Evolutionary conservation across 106 monocot genomes (phyloP), one percentile per base, ranked within the genome.

Genomic region (Acanthochlamys bracteata): DNA sequence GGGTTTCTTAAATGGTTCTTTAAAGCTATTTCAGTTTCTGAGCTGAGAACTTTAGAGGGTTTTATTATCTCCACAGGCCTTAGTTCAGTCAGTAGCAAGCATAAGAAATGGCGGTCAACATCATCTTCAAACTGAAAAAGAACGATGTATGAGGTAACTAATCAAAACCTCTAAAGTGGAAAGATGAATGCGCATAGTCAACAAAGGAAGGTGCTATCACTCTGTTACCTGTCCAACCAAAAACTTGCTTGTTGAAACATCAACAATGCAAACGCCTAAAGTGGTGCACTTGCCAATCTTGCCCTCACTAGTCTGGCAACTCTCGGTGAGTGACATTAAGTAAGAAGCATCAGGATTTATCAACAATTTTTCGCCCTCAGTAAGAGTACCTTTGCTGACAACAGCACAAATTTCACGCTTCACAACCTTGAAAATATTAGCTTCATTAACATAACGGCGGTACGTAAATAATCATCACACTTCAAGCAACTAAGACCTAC

Each of bases 391-490:
- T 73, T 88, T 91, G 54, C 91, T 83, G 41, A 98, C 88, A 55
- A 91, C 66, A 23, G 91, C 96, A 91, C 96, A 98, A 71, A 98
- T 83, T 85, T 98, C 91, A 57, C 96, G 90, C 74, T 84, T 98
- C 46, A 98, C 96, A 70, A 91, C 96, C 96, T 98, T 86, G 11
- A 78, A 61, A 53, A 45, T 9, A 42, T 63, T 43, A 43, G 43
- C 43, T 43, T 13, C 43, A 13, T 7, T 43, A 43, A 13, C 7
- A 43, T n/a, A n/a, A n/a, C n/a, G n/a, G n/a, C n/a, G n/a, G n/a
- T n/a, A n/a, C n/a, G n/a, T 7, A 13, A 7, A 43, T 43, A 43
- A 43, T 13, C 43, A 43, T 43, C 43, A 43, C 13, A 43, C 7
- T n/a, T n/a, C n/a, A n/a, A n/a, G n/a, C n/a, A n/a, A n/a, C n/a